These are phyloP conservation scores for Sphaerobolus stellatus DNA, from an alignment of 1,284 basidiomycete genomes.

Conservation along the genomic window DNA sequence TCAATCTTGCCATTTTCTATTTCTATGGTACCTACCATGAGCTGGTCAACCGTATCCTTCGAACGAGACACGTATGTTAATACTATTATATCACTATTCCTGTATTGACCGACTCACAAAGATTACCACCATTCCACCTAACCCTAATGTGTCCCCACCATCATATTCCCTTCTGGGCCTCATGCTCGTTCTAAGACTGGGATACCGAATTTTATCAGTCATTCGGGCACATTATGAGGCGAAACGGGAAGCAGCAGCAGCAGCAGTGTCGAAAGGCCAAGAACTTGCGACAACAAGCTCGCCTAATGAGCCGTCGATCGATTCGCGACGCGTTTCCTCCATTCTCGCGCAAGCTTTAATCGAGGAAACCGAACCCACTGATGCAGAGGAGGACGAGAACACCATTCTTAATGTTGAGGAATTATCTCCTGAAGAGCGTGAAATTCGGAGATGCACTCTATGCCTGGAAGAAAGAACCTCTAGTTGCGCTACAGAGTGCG, in stretches of 20 bases:
- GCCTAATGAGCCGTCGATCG: slow-evolving; percentile 57
- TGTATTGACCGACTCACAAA: slow-evolving; percentile 30
- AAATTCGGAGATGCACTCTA: slow-evolving; percentile 77
- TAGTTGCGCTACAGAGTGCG: slow-evolving; percentile 88
- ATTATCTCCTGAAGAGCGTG: slow-evolving; percentile 53
- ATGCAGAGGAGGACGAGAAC: slow-evolving; percentile 66
- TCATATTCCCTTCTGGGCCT: slow-evolving; percentile 86
- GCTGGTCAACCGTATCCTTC: slow-evolving; percentile 67
- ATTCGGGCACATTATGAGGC: slow-evolving; percentile 22
- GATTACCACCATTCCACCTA: slow-evolving; percentile 71
- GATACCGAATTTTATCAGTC: slow-evolving; percentile 56
- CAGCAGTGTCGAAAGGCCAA: slow-evolving; percentile 32
- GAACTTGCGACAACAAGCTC: slow-evolving; percentile 26
- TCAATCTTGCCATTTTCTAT: slow-evolving; percentile 84
- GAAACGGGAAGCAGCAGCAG: no score
- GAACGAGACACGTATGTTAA: slow-evolving; percentile 74
- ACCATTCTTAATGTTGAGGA: slow-evolving; percentile 60
- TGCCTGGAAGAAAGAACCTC: slow-evolving; percentile 82
- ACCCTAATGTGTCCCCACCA: slow-evolving; percentile 70
- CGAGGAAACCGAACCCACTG: slow-evolving; percentile 50
- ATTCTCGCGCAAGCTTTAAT: slow-evolving; percentile 54
- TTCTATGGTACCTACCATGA: slow-evolving; percentile 79
- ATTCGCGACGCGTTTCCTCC: slow-evolving; percentile 59
- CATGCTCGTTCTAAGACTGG: slow-evolving; percentile 67
- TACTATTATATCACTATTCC: slow-evolving; percentile 24